These are phyloP conservation scores for Delitschia confertaspora DNA, from an alignment of 495 filamentous ascomycete genomes.

Conservation along the genomic window DNA sequence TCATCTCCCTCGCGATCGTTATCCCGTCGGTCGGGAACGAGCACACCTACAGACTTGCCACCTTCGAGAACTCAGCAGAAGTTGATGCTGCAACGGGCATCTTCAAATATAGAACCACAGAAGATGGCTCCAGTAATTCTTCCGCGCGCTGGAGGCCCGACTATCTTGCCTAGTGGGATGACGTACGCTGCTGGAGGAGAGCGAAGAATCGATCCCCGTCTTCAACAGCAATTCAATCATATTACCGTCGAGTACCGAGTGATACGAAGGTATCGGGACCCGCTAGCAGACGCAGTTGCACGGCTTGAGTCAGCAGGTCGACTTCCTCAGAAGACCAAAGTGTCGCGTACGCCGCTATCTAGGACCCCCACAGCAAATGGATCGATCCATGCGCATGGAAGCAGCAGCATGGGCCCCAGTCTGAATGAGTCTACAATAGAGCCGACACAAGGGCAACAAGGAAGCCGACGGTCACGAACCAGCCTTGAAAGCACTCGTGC, in stretches of 20 bases:
- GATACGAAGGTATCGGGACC: conserved; percentile 59
- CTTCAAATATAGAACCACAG: conserved; percentile 52
- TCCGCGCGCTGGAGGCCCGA: conserved; percentile 32
- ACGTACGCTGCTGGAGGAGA: conserved; percentile 32
- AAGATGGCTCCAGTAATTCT: conserved; percentile 38
- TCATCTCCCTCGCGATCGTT: conserved; percentile 6
- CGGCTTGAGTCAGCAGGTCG: conserved; percentile 45
- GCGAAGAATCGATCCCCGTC: conserved; percentile 37
- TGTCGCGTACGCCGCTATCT: too few relatives aligned
- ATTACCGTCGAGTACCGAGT: conserved; percentile 58
- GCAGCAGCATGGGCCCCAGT: conserved; percentile 20
- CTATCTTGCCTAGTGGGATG: conserved; percentile 33
- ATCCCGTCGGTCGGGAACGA: conserved; percentile 23
- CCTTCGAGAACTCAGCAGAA: conserved; percentile 63
- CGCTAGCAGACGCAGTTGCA: conserved; percentile 48
- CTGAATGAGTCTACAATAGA: conserved; percentile 17
- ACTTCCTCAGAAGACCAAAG: conserved; percentile 33
- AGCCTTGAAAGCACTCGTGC: conserved; percentile 20
- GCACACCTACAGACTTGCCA: conserved; percentile 36
- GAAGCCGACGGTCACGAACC: conserved; percentile 17
- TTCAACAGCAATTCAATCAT: conserved; percentile 50
- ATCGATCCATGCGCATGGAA: conserved; percentile 11
- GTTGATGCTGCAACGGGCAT: conserved; percentile 58
- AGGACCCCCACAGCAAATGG: conserved; percentile 22
- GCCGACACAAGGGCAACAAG: conserved; percentile 10